Evolutionary conservation across 306 rosid genomes (phyloP), one percentile per base, ranked within the genome.

Genomic region (Geum urbanum): DNA sequence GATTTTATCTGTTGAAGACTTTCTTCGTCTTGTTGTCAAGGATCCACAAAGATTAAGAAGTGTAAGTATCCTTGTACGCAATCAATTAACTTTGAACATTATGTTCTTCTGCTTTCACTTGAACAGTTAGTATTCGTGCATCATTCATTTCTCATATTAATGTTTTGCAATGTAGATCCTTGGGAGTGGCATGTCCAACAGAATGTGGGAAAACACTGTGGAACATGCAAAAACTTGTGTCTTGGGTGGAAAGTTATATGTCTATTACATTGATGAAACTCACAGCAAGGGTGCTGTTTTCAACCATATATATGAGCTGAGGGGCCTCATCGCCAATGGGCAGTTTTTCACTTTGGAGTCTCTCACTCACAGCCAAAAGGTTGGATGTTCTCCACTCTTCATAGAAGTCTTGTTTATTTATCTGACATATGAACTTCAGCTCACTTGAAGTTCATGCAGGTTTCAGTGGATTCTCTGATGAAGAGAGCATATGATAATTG

Each of bases 211-310:
- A 79, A 91, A 82, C 32, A 91, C 97, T 6, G 83, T 89, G 78
- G 96, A 91, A 75, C 97, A 91, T 79, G 97, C 96, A 71, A 91
- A 88, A 84, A 91, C 96, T 8, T 91, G 92, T 81, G 89, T 87
- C 65, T 80, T 88, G 81, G 91, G 90, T 55, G 86, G 87, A 32
- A 89, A 84, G 86, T 87, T 91, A 37, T 89, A 87, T 70, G 87
- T 91, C 61, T 91, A 85, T 77, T 91, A 86, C 72, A 84, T 87
- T 18, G 87, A 84, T 75, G 85, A 77, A 58, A 70, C 77, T 68
- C 77, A 67, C 9, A 64, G 70, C 73, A 70, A 83, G 15, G 96
- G 97, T 35, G 74, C 84, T 79, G 91, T 91, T 61, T 91, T 91
- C 82, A 82, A 89, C 77, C 83, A 91, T 78, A 91, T 91, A 70